Percentiles rank a stretch among this genome's conserved stretches.
phyloP scores from a whole-genome alignment of 371 early-diverging fungal genomes.

The Lichtheimia ramosa region DNA sequence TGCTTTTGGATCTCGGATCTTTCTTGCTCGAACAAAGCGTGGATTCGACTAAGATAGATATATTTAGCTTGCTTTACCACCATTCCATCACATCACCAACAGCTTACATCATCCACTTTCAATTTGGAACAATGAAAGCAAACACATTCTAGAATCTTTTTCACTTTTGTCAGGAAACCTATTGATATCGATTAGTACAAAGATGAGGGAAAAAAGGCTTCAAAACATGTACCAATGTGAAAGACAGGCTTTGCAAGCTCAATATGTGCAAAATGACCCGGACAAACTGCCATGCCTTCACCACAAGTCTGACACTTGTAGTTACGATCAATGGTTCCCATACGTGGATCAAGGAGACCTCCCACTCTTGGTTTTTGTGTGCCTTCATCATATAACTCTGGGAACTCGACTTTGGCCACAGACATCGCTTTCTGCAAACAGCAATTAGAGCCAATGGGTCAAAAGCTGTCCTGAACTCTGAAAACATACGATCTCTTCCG shows the following conservation, averaged over 20 bases:
- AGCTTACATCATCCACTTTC: constrained; percentile 79
- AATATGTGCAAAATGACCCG: constrained; percentile 99
- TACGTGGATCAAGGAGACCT: constrained; percentile 96
- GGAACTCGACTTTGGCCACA: constrained; percentile 92
- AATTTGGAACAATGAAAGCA: constrained; percentile 99
- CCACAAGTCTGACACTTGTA: constrained; percentile 98
- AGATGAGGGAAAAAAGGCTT: too few species aligned
- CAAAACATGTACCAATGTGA: constrained; percentile 79
- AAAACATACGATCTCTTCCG: constrained; percentile 90
- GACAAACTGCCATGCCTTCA: constrained; percentile 95
- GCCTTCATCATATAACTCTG: constrained; percentile 96
- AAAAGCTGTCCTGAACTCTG: constrained; percentile 2
- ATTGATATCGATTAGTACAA: constrained; percentile 8
- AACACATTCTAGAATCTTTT: constrained; percentile 99
- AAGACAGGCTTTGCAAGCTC: constrained; percentile 98
- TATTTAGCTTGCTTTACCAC: constrained; percentile 8
- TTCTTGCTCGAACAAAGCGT: constrained; percentile 71
- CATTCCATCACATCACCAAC: not conserved
- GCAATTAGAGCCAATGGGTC: constrained; percentile 13
- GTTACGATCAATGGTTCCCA: constrained; percentile 99
- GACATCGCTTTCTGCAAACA: constrained; percentile 89
- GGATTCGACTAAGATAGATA: constrained; percentile 56
- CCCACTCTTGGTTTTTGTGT: constrained; percentile 78
- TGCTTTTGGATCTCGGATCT: constrained; percentile 73
- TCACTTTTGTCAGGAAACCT: constrained; percentile 86